phyloP scores from a whole-genome alignment of 1,284 basidiomycete genomes.

The Meripilus lineatus region DNA sequence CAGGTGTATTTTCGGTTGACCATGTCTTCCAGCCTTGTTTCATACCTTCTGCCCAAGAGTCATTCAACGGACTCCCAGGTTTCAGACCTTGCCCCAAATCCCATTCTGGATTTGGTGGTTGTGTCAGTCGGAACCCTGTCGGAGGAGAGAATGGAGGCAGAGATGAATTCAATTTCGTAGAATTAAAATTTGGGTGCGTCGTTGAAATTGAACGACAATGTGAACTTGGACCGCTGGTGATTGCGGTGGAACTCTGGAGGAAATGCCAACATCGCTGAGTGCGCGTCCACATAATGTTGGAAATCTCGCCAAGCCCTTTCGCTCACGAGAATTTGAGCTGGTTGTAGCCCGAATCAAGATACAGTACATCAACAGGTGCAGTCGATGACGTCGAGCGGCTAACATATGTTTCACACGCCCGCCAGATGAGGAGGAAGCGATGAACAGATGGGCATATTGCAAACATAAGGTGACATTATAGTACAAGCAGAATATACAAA shows the following conservation, averaged over 20 bases:
- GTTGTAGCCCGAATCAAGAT: too few species aligned
- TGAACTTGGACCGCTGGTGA: neutral
- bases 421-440: too few species aligned
- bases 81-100: constrained; percentile 3
- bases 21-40: constrained; percentile 38
- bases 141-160: neutral
- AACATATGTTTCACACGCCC: too few species aligned
- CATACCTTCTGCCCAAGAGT: neutral
- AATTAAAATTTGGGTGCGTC: neutral
- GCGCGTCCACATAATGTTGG: neutral
- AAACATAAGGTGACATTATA: too few species aligned
- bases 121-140: neutral
- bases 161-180: neutral
- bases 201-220: neutral
- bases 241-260: neutral
- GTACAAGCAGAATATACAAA: too few species aligned
- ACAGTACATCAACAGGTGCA: too few species aligned
- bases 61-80: neutral
- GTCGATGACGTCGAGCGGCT: too few species aligned
- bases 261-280: neutral
- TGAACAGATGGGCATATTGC: too few species aligned
- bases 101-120: neutral
- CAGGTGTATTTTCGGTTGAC: constrained; percentile 26
- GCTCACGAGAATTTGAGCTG: too few species aligned
- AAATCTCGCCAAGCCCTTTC: neutral